A percentile compares a stretch with the other conserved stretches of the same genome.
Evolutionary conservation across 2,329 filamentous ascomycete species (phyloP).

Genomic region (Diplodia corticola): DNA sequence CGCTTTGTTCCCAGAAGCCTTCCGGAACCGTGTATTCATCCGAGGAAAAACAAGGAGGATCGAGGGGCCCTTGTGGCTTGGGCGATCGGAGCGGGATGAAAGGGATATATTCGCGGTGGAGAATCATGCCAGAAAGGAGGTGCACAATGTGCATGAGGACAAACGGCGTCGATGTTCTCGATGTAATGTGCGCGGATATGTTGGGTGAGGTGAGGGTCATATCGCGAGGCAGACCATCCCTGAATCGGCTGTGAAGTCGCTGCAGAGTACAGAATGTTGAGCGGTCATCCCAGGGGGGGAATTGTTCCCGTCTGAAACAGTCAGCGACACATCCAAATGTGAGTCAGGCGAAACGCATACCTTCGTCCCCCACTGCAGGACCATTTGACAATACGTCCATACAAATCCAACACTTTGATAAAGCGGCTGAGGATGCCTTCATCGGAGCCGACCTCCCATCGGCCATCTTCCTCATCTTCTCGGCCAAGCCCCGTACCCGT

Average conservation of each 20-base stretch:
- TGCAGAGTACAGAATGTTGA: slow-evolving; percentile 58
- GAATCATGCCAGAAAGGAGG: slow-evolving; percentile 65
- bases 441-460: slow-evolving; percentile 54
- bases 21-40: slow-evolving; percentile 49
- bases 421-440: slow-evolving; percentile 53
- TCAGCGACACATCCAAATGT: slow-evolving; percentile 38
- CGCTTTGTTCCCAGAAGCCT: slow-evolving; percentile 64
- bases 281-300: slow-evolving; percentile 61
- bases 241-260: slow-evolving; percentile 55
- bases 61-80: slow-evolving; percentile 59
- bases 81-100: slow-evolving; percentile 59
- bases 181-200: slow-evolving; percentile 65
- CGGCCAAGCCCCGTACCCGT: slow-evolving; percentile 33
- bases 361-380: slow-evolving; percentile 59
- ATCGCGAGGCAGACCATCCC: slow-evolving; percentile 55
- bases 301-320: slow-evolving; percentile 49
- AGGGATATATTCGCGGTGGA: slow-evolving; percentile 68
- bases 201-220: slow-evolving; percentile 62
- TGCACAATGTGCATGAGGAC: slow-evolving; percentile 67
- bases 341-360: slow-evolving; percentile 36
- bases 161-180: slow-evolving; percentile 64
- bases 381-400: slow-evolving; percentile 58
- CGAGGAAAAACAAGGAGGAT: slow-evolving; percentile 56
- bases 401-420: slow-evolving; percentile 56
- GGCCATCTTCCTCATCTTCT: slow-evolving; percentile 41